Conservation (phyloP, 2,329 filamentous ascomycete genomes). For the Tetracladium maxilliforme region DNA sequence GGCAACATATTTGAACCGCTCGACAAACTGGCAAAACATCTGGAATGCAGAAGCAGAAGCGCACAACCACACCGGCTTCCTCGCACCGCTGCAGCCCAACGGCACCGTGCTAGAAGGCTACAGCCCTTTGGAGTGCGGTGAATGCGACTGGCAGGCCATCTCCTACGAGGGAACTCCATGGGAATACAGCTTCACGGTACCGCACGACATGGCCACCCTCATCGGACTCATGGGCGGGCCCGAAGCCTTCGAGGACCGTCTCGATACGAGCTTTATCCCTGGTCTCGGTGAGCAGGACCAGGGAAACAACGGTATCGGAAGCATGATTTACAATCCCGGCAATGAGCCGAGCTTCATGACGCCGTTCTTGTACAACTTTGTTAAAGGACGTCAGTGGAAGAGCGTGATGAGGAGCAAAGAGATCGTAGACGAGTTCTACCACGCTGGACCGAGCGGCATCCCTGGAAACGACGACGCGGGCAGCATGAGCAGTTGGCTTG, state of each 20-base stretch:
- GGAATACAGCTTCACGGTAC: constrained; percentile 41
- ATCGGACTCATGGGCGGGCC: constrained; percentile 35
- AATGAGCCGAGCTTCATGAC: constrained; percentile 37
- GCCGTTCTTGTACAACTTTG: constrained; percentile 39
- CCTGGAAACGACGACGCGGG: constrained; percentile 30
- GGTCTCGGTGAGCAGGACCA: constrained; percentile 21
- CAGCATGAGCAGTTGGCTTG: constrained; percentile 31
- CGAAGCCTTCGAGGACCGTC: constrained; percentile 29
- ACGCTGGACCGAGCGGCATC: constrained; percentile 20
- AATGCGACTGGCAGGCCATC: constrained; percentile 37
- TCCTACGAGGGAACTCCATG: constrained; percentile 35
- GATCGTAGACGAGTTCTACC: constrained; percentile 24
- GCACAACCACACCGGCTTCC: constrained; percentile 35
- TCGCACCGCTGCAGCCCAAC: constrained; percentile 34
- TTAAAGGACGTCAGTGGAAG: constrained; percentile 17
- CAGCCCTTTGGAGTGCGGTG: constrained; percentile 33
- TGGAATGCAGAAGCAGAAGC: constrained; percentile 35
- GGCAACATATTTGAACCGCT: constrained; percentile 30
- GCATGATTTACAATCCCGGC: constrained; percentile 31
- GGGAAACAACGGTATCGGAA: constrained; percentile 9
- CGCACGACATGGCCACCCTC: constrained; percentile 40
- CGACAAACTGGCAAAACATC: constrained; percentile 43
- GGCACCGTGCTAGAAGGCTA: constrained; percentile 28
- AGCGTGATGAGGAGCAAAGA: constrained; percentile 17
- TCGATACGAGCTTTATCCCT: constrained; percentile 25